Evolutionary conservation across 192 early-diverging fungal species (phyloP).

Genomic region (Coemansia erecta): DNA sequence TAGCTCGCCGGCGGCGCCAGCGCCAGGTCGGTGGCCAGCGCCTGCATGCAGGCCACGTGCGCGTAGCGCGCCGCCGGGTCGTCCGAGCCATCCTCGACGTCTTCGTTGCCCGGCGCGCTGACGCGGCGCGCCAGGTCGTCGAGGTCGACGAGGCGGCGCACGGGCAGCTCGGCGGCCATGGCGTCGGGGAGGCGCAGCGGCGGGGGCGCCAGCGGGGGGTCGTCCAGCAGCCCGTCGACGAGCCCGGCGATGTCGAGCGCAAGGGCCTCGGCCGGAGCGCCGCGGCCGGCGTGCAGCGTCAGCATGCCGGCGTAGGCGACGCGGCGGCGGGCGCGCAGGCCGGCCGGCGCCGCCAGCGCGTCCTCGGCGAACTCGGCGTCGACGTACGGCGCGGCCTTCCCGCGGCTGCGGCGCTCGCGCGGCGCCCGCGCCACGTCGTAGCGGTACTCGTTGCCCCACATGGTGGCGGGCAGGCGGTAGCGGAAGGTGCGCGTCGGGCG

Average conservation of each 20-base stretch:
- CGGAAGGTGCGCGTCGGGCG: neutral
- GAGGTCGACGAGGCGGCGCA: conserved; percentile 19
- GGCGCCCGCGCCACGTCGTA: neutral
- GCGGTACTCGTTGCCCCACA: conserved; percentile 7
- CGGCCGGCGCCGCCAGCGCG: neutral
- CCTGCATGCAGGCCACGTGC: conserved; percentile 19
- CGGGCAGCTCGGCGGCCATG: conserved; percentile 4
- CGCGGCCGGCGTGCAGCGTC: conserved; percentile 25
- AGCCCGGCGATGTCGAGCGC: conserved; percentile 22
- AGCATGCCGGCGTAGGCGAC: conserved; percentile 12
- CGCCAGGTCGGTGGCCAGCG: conserved; percentile 30
- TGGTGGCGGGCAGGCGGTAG: conserved; percentile 25
- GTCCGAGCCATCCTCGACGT: neutral
- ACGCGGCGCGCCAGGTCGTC: conserved; percentile 7
- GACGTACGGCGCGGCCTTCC: neutral
- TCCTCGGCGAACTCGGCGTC: conserved; percentile 24
- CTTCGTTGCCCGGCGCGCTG: neutral
- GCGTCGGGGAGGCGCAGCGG: conserved; percentile 9
- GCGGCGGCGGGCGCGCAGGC: neutral
- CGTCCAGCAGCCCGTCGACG: conserved; percentile 9
- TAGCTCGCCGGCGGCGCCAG: conserved; percentile 41
- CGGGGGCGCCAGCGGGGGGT: neutral
- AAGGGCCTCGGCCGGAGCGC: neutral
- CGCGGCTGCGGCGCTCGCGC: neutral
- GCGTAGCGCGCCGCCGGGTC: conserved; percentile 13